These are phyloP conservation scores for Neocatenulostroma microsporum DNA, from an alignment of 2,329 filamentous ascomycete genomes.

Conservation along the genomic window DNA sequence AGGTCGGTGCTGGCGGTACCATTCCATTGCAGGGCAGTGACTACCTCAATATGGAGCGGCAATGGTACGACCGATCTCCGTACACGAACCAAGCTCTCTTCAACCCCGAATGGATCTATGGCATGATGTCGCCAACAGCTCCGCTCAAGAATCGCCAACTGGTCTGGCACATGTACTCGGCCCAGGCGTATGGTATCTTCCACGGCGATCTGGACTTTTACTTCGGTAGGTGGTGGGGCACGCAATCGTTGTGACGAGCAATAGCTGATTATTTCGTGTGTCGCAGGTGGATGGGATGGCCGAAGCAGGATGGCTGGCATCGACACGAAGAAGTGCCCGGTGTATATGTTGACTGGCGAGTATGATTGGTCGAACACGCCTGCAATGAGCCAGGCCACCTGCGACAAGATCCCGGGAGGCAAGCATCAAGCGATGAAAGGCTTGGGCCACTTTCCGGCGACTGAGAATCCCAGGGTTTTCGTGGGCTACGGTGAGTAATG, in stretches of 20 bases:
- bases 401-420: conserved; percentile 41
- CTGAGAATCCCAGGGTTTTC: conserved; percentile 32
- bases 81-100: conserved; percentile 43
- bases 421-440: conserved; percentile 40
- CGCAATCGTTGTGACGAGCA: too few species aligned
- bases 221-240: too few species aligned
- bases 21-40: conserved; percentile 41
- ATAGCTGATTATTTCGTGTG: too few species aligned
- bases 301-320: conserved; percentile 35
- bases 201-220: conserved; percentile 47
- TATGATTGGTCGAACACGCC: conserved; percentile 44
- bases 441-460: conserved; percentile 43
- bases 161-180: conserved; percentile 44
- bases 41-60: conserved; percentile 30
- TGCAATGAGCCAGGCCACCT: conserved; percentile 40
- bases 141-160: conserved; percentile 40
- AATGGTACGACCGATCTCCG: conserved; percentile 37
- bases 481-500: conserved; percentile 23
- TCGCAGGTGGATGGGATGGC: conserved; percentile 37
- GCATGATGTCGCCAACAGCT: conserved; percentile 42
- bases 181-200: conserved; percentile 46
- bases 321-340: conserved; percentile 43
- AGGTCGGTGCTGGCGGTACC: conserved; percentile 39
- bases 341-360: conserved; percentile 46
- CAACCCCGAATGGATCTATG: conserved; percentile 41